Evolutionary conservation across 176 grass and related monocot genomes (phyloP).

Genomic region (Cocos nucifera): DNA sequence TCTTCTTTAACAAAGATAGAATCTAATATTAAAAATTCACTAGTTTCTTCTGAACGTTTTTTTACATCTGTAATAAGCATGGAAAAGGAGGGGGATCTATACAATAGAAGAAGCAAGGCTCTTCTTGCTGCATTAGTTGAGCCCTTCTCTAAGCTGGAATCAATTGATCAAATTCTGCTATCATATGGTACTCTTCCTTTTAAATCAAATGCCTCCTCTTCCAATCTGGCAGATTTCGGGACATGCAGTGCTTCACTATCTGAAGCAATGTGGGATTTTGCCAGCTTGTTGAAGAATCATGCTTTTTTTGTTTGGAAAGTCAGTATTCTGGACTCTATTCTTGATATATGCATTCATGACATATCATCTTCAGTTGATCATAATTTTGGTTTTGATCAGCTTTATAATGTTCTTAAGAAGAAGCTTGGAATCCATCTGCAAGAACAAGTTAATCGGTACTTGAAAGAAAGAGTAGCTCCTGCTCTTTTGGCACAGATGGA

Average conservation of each 20-base stretch:
- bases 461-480: slow-evolving; percentile 58
- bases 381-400: slow-evolving; percentile 63
- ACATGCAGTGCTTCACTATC: slow-evolving; percentile 46
- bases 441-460: slow-evolving; percentile 51
- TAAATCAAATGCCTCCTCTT: slow-evolving; percentile 32
- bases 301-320: slow-evolving; percentile 90
- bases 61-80: slow-evolving; percentile 52
- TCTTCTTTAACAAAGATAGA: slow-evolving; percentile 75
- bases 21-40: slow-evolving; percentile 53
- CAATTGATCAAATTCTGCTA: slow-evolving; percentile 47
- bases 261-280: slow-evolving; percentile 58
- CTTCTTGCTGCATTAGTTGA: slow-evolving; percentile 66
- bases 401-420: slow-evolving; percentile 69
- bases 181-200: slow-evolving; percentile 30
- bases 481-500: slow-evolving; percentile 48
- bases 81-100: slow-evolving; percentile 53
- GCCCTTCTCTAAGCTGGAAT: slow-evolving; percentile 67
- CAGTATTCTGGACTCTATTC: slow-evolving; percentile 64
- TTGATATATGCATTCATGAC: slow-evolving; percentile 78
- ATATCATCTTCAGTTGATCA: slow-evolving; percentile 83
- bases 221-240: slow-evolving; percentile 36
- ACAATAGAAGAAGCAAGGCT: slow-evolving; percentile 49
- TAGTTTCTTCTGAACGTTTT: slow-evolving; percentile 64
- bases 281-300: slow-evolving; percentile 58
- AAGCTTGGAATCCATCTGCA: slow-evolving; percentile 62